phyloP scores from a whole-genome alignment of 345 rosid species.

The Populus simonii region DNA sequence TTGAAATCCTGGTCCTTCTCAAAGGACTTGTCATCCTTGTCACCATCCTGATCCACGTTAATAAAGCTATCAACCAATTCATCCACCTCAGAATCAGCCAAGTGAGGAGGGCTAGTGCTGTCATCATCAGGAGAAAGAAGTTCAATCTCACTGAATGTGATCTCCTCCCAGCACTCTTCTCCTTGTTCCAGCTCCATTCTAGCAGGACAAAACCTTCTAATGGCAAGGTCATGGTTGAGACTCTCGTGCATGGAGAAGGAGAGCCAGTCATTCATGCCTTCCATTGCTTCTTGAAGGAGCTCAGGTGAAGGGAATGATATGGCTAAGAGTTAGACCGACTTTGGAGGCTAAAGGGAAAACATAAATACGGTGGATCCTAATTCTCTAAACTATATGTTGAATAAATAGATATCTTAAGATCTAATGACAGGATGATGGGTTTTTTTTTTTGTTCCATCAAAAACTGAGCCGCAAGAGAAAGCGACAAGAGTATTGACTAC shows the following conservation, averaged over 20 bases:
- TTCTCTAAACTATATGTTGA: no score
- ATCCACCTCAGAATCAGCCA: conserved; percentile 47
- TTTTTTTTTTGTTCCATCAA: background rate
- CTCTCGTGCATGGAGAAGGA: conserved; percentile 35
- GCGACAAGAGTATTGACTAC: background rate
- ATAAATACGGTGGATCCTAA: no score
- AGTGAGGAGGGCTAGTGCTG: conserved; percentile 15
- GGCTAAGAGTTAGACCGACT: no score
- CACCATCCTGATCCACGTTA: conserved; percentile 26
- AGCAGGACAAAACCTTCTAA: conserved; percentile 61
- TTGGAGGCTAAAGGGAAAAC: no score
- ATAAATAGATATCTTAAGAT: no score
- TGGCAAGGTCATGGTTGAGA: conserved; percentile 52
- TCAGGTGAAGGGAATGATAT: background rate
- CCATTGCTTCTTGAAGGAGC: conserved; percentile 32
- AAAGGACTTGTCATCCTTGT: background rate
- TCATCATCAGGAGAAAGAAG: conserved; percentile 21
- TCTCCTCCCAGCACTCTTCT: conserved; percentile 31
- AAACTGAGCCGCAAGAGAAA: background rate
- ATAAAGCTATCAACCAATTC: conserved; percentile 61
- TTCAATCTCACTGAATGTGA: conserved; percentile 24
- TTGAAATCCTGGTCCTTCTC: conserved; percentile 3
- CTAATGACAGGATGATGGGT: background rate
- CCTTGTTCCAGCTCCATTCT: conserved; percentile 45
- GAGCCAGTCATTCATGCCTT: conserved; percentile 35